Base-by-base conservation (phyloP, 139 green algal species). In the Pleodorina starrii region DNA sequence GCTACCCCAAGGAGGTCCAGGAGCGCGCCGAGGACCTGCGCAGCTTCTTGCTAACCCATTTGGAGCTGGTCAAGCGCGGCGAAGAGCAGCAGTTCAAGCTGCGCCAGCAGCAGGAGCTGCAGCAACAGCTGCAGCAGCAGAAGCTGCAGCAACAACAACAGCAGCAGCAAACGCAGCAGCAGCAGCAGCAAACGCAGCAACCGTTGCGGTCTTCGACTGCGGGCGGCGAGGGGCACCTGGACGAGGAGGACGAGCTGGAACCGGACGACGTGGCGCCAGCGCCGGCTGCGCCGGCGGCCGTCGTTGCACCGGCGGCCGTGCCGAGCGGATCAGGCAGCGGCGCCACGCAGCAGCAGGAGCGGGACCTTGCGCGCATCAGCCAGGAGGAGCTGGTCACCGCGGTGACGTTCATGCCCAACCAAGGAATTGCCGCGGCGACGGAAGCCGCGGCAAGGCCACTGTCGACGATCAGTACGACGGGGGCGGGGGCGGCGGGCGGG, bases 31-130 rank as follows among this genome's bases (percentile, higher is more conserved):
- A 63, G 14, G 29, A 38, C 48, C 81, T 91, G 36, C 89, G 89
- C 44, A 59, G 86, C 42, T 75, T 44, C 1, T 36, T 91, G 71
- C 72, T 91, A 3, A 91, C 89, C 3, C 89, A 91, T 81, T 27
- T 91, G 0, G 89, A 91, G 73, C 89, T 91, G 23, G 66, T 82
- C 6, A 91, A 91, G 38, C 80, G 89, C 0, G 16, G 14, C 5
- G 2, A 3, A 2, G 40, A 74, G 86, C 5, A 35, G 43, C 3
- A 90, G 77, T 38, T 40, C 48, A 25, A 38, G 14, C 57, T 82
- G 63, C 57, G 86, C 44, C 43, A 86, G 27, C 40, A 79, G 29
- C 54, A 23, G n/a, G 29, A 63, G 32, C 77, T 27, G 77, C 50
- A 69, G 76, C 50, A 73, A 40, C 23, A 23, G 36, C 54, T 29